These are phyloP conservation scores for Lanmaoa rubissima DNA, from an alignment of 768 basidiomycete species.

Conservation along the genomic window DNA sequence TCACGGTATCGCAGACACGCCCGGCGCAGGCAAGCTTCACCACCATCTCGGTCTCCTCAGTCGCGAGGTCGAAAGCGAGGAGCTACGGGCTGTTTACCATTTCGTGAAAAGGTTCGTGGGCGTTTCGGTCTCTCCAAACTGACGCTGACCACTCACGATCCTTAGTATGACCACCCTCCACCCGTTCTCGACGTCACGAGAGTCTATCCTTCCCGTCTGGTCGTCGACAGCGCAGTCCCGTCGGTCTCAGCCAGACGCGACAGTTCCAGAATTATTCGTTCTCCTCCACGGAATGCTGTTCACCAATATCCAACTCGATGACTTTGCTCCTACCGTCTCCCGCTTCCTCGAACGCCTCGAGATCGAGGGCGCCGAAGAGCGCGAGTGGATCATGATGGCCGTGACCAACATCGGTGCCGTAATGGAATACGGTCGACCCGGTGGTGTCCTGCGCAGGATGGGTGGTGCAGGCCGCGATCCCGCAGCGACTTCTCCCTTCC, in stretches of 20 bases:
- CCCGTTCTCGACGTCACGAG: slow-evolving; percentile 83
- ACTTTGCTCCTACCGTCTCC: slow-evolving; percentile 77
- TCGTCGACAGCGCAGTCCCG: slow-evolving; percentile 60
- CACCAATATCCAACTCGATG: slow-evolving; percentile 92
- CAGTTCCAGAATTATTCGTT: slow-evolving; percentile 77
- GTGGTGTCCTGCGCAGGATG: slow-evolving; percentile 64
- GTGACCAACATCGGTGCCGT: slow-evolving; percentile 77
- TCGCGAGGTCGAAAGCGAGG: slow-evolving; percentile 79
- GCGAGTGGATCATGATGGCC: slow-evolving; percentile 98
- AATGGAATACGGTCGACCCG: slow-evolving; percentile 83
- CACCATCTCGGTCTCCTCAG: slow-evolving; percentile 90
- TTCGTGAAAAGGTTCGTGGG: slow-evolving; percentile 83
- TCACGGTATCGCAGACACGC: slow-evolving; percentile 80
- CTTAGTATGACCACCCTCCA: slow-evolving; percentile 87
- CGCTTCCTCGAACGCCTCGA: slow-evolving; percentile 85
- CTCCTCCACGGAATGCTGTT: slow-evolving; percentile 96
- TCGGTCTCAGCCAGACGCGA: slow-evolving; percentile 73
- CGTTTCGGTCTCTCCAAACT: not conserved
- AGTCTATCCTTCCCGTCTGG: slow-evolving; percentile 89
- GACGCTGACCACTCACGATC: slow-evolving; percentile 8
- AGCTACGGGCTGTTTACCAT: slow-evolving; percentile 85
- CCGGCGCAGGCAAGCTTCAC: slow-evolving; percentile 92
- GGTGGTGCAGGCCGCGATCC: slow-evolving; percentile 47
- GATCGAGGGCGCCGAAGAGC: slow-evolving; percentile 76
- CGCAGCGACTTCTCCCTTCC: slow-evolving; percentile 37